A percentile compares a stretch with the other conserved stretches of the same genome.
phyloP scores from a whole-genome alignment of 371 early-diverging fungal species.

The Mortierella sp. region DNA sequence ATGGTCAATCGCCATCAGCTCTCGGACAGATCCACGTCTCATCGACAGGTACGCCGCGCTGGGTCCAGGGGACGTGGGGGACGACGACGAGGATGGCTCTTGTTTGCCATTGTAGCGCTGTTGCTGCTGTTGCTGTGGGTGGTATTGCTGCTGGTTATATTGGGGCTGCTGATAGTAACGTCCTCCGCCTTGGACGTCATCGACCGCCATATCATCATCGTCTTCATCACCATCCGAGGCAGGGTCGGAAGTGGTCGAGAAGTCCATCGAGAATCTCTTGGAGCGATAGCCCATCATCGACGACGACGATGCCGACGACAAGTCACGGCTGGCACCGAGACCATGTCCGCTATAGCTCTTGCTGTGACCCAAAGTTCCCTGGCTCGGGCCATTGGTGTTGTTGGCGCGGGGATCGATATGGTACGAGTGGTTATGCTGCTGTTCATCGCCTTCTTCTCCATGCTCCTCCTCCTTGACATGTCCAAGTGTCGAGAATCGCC shows the following conservation, averaged over 20 bases:
- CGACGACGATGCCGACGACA: neutral
- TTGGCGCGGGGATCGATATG: constrained; percentile 30
- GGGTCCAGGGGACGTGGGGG: constrained; percentile 14
- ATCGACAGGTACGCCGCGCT: constrained; percentile 26
- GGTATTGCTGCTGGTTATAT: neutral
- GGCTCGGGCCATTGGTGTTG: neutral
- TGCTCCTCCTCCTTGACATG: constrained; percentile 54
- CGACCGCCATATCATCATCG: constrained; percentile 32
- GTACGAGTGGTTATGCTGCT: constrained; percentile 38
- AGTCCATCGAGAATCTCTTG: constrained; percentile 46
- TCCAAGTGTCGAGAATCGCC: constrained; percentile 49
- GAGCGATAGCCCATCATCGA: constrained; percentile 22
- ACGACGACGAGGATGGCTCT: neutral
- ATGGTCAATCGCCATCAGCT: constrained; percentile 44
- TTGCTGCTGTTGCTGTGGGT: constrained; percentile 1
- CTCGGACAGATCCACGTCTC: constrained; percentile 39
- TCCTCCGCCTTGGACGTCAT: neutral
- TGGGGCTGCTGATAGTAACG: neutral
- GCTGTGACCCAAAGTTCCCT: constrained; percentile 21
- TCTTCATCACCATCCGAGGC: constrained; percentile 38
- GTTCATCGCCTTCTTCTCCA: constrained; percentile 31
- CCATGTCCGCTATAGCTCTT: constrained; percentile 30
- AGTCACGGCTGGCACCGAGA: constrained; percentile 11
- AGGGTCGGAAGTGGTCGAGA: constrained; percentile 36
- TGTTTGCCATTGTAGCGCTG: neutral